These are phyloP conservation scores for Aspergillus sp. DNA, from an alignment of 2,329 filamentous ascomycete genomes.

Conservation along the genomic window DNA sequence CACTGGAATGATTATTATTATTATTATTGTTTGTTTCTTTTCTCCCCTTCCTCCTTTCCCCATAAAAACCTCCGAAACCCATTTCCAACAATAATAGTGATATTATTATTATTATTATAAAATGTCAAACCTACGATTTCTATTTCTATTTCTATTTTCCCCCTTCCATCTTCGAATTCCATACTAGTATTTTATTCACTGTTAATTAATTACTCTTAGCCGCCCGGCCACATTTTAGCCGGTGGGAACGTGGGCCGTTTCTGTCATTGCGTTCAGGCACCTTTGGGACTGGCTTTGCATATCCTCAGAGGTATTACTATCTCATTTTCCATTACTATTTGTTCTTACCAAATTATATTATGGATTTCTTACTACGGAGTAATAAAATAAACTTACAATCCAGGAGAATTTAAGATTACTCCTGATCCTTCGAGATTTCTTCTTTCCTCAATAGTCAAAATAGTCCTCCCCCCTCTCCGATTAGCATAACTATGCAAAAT, in stretches of 20 bases:
- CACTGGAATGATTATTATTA: no score
- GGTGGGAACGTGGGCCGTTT: conserved; percentile 12
- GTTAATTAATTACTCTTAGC: conserved; percentile 6
- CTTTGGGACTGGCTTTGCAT: no score
- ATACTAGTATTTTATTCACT: not conserved
- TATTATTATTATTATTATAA: not conserved
- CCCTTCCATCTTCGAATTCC: not conserved
- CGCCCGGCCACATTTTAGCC: conserved; percentile 6
- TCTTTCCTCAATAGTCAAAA: no score
- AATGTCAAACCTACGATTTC: not conserved
- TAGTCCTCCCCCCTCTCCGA: no score
- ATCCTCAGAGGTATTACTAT: no score
- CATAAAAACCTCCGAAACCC: not conserved
- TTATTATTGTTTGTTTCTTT: not conserved
- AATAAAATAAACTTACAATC: no score
- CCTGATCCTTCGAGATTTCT: no score
- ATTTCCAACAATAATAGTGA: not conserved
- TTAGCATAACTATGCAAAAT: no score
- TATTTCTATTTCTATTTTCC: not conserved
- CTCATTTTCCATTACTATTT: not conserved
- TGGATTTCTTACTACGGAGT: no score
- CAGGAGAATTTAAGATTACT: no score
- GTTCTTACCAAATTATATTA: not conserved
- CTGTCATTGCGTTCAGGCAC: conserved; percentile 3
- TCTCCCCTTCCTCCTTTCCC: not conserved